These are phyloP conservation scores for Podosphaera fusca DNA, from an alignment of 2,329 filamentous ascomycete species.

Conservation along the genomic window DNA sequence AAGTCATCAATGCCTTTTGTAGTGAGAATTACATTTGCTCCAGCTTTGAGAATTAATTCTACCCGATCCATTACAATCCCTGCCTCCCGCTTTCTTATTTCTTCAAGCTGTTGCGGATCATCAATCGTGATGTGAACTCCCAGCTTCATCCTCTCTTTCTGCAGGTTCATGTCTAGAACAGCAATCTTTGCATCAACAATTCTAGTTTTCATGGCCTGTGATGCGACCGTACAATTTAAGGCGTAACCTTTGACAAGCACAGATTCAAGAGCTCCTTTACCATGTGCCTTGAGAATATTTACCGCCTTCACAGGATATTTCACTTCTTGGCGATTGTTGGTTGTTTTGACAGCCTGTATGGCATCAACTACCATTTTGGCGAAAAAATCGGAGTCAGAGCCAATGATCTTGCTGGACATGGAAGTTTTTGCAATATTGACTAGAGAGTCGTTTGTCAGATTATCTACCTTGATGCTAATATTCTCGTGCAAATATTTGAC, in stretches of 20 bases:
- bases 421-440: slow-evolving; percentile 93
- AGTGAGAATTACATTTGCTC: slow-evolving; percentile 86
- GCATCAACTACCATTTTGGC: slow-evolving; percentile 92
- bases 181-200: slow-evolving; percentile 92
- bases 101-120: slow-evolving; percentile 88
- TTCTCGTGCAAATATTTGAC: slow-evolving; percentile 99
- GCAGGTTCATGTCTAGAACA: slow-evolving; percentile 88
- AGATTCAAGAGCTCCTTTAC: slow-evolving; percentile 76
- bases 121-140: slow-evolving; percentile 97
- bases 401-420: slow-evolving; percentile 99
- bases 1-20: slow-evolving; percentile 98
- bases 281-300: slow-evolving; percentile 95
- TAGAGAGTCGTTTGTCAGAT: slow-evolving; percentile 70
- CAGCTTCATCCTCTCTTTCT: slow-evolving; percentile 98
- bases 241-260: slow-evolving; percentile 88
- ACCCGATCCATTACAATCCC: slow-evolving; percentile 85
- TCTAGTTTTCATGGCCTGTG: slow-evolving; percentile 89
- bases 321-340: slow-evolving; percentile 69
- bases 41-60: slow-evolving; percentile 93
- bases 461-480: slow-evolving; percentile 85
- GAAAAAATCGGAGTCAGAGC: slow-evolving; percentile 87
- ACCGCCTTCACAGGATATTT: slow-evolving; percentile 99
- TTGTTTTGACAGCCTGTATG: slow-evolving; percentile 82
- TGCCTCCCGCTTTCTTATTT: slow-evolving; percentile 80
- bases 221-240: slow-evolving; percentile 94